Base-by-base conservation (phyloP, 352 stramenopile species). In the Pythium grandisporangium region DNA sequence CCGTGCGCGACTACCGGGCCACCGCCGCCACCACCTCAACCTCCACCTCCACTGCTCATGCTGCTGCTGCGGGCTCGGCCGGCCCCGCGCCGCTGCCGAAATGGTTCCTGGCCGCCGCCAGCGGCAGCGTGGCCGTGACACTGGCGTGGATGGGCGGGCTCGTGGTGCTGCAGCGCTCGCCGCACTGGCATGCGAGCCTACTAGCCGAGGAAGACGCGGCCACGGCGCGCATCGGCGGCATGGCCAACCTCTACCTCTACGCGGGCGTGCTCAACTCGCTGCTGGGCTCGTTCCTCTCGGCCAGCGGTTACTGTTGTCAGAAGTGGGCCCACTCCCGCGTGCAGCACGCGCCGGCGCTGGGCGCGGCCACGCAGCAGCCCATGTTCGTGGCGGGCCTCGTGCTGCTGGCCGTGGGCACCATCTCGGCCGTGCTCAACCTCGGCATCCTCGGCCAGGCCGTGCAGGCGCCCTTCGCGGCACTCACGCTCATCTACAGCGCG, bases 401-500 rank as follows among this genome's bases (percentile, higher is more conserved):
- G 1, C 52, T 88, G 32, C 49, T 88, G 11, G 65, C 59, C 0
- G 48, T 88, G 7, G 75, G 75, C 46, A 88, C 75, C 29, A 53
- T 83, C 40, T 88, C 75, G 5, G 75, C 75, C 5, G 63, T 88
- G 14, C 34, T 82, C 22, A 88, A 88, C 49, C 56, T 88, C 14
- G 69, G 70, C 3, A 81, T 84, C 41, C 67, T 88, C 19, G 75
- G 75, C 3, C 75, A 88, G 40, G 75, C 75, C 8, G 72, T 88
- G 23, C 75, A 88, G 26, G 75, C 75, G 11, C 75, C 75, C n/a
- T 88, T 88, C 26, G 75, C 75, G 10, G 75, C 75, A 22, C 71
- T 88, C 32, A 88, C 75, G 24, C 64, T 88, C 39, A 84, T 88
- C 46, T 85, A 88, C 58, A 88, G 70, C 26, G 75, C 75, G 19